Percentiles rank a stretch among this genome's conserved stretches.
Conservation (phyloP, 2,329 filamentous ascomycete genomes). For the Didymella sp. region DNA sequence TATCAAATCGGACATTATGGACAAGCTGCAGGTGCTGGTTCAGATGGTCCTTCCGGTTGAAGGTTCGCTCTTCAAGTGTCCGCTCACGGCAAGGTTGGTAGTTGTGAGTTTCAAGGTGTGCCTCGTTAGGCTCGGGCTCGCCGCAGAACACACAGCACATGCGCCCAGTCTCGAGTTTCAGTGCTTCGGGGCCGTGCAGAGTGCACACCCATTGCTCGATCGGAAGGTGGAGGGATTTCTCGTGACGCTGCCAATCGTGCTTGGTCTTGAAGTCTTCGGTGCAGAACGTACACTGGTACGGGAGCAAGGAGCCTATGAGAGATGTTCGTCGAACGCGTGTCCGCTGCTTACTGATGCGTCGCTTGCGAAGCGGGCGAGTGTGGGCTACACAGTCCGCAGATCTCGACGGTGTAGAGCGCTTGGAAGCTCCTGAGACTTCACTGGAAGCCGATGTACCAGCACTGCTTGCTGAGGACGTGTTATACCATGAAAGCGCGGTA, state of each 20-base stretch:
- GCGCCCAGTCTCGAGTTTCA: conserved; percentile 11
- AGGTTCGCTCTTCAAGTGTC: conserved; percentile 34
- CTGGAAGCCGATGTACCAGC: conserved; percentile 34
- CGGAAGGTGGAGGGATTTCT: conserved; percentile 39
- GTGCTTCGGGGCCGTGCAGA: conserved; percentile 5
- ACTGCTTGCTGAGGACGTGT: conserved; percentile 34
- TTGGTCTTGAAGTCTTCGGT: conserved; percentile 42
- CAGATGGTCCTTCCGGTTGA: conserved; percentile 41
- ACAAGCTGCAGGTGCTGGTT: conserved; percentile 38
- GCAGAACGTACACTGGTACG: conserved; percentile 42
- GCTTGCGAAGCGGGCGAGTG: conserved; percentile 11
- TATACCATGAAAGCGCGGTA: conserved; percentile 9
- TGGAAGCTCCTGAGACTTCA: conserved; percentile 21
- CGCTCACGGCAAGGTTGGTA: conserved; percentile 32
- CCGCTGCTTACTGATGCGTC: conserved; percentile 16
- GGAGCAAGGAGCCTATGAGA: conserved; percentile 19
- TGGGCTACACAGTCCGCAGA: not conserved
- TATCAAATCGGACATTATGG: conserved; percentile 28
- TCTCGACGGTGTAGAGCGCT: conserved; percentile 8
- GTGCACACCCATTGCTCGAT: conserved; percentile 38
- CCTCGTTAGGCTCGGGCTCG: conserved; percentile 11
- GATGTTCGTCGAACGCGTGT: conserved; percentile 20
- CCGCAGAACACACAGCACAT: conserved; percentile 21
- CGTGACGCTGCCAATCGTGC: conserved; percentile 42
- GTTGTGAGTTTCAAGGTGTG: conserved; percentile 28